Evolutionary conservation across 306 rosid genomes (phyloP).

Genomic region (Quercus engelmannii): DNA sequence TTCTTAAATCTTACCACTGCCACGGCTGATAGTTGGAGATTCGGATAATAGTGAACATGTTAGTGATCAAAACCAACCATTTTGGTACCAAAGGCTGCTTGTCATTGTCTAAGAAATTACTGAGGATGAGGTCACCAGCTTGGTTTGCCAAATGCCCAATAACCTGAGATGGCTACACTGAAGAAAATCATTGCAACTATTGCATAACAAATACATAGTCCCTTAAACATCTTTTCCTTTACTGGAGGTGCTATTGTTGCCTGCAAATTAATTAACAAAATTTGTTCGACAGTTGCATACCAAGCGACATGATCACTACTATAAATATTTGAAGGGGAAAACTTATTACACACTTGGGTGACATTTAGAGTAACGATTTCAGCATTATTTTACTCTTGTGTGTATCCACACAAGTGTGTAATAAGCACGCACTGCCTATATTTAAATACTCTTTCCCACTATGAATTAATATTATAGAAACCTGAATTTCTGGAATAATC

Average conservation of each 20-base stretch:
- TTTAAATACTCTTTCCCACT: too few species aligned
- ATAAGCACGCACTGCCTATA: too few species aligned
- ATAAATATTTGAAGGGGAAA: too few species aligned
- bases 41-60: slow-evolving; percentile 42
- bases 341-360: too few species aligned
- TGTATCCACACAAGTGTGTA: too few species aligned
- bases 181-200: slow-evolving; percentile 49
- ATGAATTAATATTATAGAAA: not conserved
- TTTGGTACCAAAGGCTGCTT: slow-evolving; percentile 44
- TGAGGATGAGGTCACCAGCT: slow-evolving; percentile 46
- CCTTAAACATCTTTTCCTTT: slow-evolving; percentile 87
- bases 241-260: slow-evolving; percentile 81
- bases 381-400: too few species aligned
- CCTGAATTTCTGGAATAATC: slow-evolving; percentile 87
- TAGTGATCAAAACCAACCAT: slow-evolving; percentile 65
- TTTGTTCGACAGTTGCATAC: not conserved
- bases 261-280: slow-evolving; percentile 23
- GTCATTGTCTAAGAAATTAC: slow-evolving; percentile 52
- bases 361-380: too few species aligned
- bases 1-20: slow-evolving; percentile 55
- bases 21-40: slow-evolving; percentile 61
- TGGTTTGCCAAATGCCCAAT: slow-evolving; percentile 82
- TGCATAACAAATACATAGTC: slow-evolving; percentile 50
- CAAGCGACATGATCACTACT: too few species aligned
- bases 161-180: slow-evolving; percentile 66